Evolutionary conservation across 2,329 filamentous ascomycete species (phyloP).

Genomic region (Talaromyces amestolkiae): DNA sequence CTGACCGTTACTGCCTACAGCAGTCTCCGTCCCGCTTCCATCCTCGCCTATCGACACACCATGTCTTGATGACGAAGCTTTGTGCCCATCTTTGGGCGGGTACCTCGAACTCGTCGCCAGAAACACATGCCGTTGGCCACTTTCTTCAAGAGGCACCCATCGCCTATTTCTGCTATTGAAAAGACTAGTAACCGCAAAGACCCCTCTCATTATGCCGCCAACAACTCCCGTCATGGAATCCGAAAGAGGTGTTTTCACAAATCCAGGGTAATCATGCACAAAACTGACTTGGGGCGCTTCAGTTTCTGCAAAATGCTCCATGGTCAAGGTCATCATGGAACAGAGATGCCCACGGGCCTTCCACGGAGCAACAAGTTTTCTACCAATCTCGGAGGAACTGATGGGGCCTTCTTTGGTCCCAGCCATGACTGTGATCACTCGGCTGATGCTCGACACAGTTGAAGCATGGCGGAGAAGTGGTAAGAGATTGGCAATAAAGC

Average conservation of each 20-base stretch:
- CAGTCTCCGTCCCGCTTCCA: too few relatives aligned
- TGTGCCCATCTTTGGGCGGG: not conserved
- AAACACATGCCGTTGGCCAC: conserved; percentile 1
- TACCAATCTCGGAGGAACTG: not conserved
- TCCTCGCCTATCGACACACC: too few relatives aligned
- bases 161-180: too few relatives aligned
- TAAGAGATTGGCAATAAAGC: conserved; percentile 1
- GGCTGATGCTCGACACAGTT: not conserved
- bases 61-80: too few relatives aligned
- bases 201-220: not conserved
- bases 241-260: too few relatives aligned
- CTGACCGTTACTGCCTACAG: too few relatives aligned
- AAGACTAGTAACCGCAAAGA: too few relatives aligned
- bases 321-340: conserved; percentile 9
- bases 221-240: not conserved
- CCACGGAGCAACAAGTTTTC: not conserved
- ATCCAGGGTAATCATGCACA: conserved; percentile 8
- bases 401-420: not conserved
- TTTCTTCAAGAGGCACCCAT: not conserved
- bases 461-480: conserved; percentile 1
- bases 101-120: not conserved
- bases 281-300: conserved; percentile 7
- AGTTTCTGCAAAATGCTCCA: not conserved
- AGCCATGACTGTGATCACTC: conserved; percentile 3
- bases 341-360: not conserved